Conservation (phyloP, 345 rosid genomes). For the Rhizophora mangle region DNA sequence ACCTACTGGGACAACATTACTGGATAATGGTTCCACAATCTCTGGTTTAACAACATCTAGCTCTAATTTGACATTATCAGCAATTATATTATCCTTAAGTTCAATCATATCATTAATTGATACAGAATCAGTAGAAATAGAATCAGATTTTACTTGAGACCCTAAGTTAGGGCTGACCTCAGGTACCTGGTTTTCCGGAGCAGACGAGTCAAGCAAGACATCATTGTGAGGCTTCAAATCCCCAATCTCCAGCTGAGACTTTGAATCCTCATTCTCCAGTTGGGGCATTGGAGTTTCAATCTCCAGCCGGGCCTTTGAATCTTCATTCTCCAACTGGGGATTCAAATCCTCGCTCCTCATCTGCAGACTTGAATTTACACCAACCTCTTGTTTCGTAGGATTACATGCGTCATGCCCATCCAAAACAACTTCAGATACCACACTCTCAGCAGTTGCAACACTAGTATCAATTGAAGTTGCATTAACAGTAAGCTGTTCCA, state of each 20-base stretch:
- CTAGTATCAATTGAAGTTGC: conserved; percentile 22
- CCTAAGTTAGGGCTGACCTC: conserved; percentile 95
- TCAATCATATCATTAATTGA: conserved; percentile 94
- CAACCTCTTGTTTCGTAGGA: conserved; percentile 25
- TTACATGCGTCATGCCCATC: conserved; percentile 33
- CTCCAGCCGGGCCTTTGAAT: conserved; percentile 28
- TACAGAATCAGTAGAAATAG: conserved; percentile 97
- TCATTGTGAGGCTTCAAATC: conserved; percentile 46
- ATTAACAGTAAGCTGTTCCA: conserved; percentile 23
- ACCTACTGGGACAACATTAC: conserved; percentile 48
- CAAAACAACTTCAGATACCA: conserved; percentile 30
- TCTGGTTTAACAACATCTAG: conserved; percentile 80
- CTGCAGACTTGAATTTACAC: conserved; percentile 8
- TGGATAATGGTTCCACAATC: conserved; percentile 78
- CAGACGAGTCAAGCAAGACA: conserved; percentile 51
- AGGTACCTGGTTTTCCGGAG: conserved; percentile 89
- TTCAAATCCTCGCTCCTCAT: background rate
- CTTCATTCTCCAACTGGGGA: conserved; percentile 22
- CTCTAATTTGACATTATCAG: conserved; percentile 97
- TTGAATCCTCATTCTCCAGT: conserved; percentile 38
- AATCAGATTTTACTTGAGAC: conserved; percentile 97
- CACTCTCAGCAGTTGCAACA: conserved; percentile 25
- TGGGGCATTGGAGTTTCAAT: conserved; percentile 28
- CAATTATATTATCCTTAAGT: conserved; percentile 91
- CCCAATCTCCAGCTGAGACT: conserved; percentile 41